A percentile compares a stretch with the other conserved stretches of the same genome.
Conservation (phyloP, 2,329 filamentous ascomycete species). For the Leptographium galeiforme region DNA sequence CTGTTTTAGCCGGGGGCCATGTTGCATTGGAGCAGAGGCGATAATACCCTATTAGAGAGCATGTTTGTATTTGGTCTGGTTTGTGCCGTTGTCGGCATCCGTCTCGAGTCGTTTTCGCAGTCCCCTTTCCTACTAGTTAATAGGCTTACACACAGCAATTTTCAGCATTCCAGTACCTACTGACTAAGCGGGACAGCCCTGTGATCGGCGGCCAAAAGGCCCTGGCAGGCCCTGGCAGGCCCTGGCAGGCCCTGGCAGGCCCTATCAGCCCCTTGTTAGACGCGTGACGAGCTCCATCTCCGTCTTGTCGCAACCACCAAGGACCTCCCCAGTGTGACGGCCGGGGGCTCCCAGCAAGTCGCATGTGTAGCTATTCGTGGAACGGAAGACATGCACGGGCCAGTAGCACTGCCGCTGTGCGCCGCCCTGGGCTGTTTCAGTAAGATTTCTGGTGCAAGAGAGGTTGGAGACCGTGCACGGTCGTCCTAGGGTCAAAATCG, state of each 20-base stretch:
- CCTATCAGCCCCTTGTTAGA: too few relatives aligned
- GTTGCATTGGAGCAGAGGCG: not conserved
- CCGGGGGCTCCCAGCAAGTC: not conserved
- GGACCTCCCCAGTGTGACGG: too few relatives aligned
- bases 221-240: too few relatives aligned
- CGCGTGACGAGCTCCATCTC: too few relatives aligned
- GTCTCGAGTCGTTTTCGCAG: too few relatives aligned
- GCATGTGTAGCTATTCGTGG: not conserved
- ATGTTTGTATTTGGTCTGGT: not conserved
- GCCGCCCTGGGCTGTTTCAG: conserved; percentile 1
- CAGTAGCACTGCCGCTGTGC: not conserved
- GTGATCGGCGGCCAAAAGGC: too few relatives aligned
- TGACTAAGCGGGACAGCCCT: too few relatives aligned
- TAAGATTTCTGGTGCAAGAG: not conserved
- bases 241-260: too few relatives aligned
- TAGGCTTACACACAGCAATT: too few relatives aligned
- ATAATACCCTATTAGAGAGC: not conserved
- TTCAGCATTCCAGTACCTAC: too few relatives aligned
- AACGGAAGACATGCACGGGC: not conserved
- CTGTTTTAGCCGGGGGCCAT: not conserved
- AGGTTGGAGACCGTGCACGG: not conserved
- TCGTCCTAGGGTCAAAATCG: not conserved
- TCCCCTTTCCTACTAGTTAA: too few relatives aligned
- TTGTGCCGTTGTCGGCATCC: not conserved
- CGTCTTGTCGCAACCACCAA: too few relatives aligned